phyloP scores from a whole-genome alignment of 2,329 filamentous ascomycete genomes.

The Daldinia eschscholtzii region DNA sequence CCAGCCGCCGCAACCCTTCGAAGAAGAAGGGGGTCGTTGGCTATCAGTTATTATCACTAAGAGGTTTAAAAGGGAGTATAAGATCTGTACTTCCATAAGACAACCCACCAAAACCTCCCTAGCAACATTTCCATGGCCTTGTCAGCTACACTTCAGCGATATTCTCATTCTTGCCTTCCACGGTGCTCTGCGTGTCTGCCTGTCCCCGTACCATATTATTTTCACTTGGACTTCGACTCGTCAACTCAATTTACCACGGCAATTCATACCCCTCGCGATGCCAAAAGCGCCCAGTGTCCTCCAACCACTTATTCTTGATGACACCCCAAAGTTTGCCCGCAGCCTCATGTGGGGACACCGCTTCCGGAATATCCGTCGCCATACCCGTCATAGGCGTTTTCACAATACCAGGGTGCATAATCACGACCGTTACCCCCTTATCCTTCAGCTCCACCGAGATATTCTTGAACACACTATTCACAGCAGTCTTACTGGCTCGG shows the following conservation, averaged over 20 bases:
- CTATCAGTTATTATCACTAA: no score
- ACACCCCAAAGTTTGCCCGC: slow-evolving; percentile 56
- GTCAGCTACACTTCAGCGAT: no score
- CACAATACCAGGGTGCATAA: slow-evolving; percentile 52
- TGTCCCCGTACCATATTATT: no score
- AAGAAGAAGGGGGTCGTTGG: no score
- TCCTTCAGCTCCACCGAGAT: slow-evolving; percentile 28
- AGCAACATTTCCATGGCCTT: no score
- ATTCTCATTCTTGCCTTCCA: no score
- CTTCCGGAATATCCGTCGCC: slow-evolving; percentile 49
- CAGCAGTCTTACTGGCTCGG: slow-evolving; percentile 27
- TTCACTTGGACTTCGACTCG: no score
- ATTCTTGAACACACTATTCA: slow-evolving; percentile 29
- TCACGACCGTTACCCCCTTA: slow-evolving; percentile 23
- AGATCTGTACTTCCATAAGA: no score
- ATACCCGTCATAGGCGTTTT: slow-evolving; percentile 53
- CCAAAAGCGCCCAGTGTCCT: slow-evolving; percentile 25
- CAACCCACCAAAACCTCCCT: no score
- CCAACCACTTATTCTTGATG: slow-evolving; percentile 19
- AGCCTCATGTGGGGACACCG: slow-evolving; percentile 60
- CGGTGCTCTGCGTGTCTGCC: no score
- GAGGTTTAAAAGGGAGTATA: no score
- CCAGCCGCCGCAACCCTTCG: no score
- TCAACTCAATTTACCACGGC: slow-evolving; percentile 23
- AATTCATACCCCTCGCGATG: slow-evolving; percentile 31